Evolutionary conservation across 2,329 filamentous ascomycete genomes (phyloP).

Genomic region (Sclerotinia spermophila): DNA sequence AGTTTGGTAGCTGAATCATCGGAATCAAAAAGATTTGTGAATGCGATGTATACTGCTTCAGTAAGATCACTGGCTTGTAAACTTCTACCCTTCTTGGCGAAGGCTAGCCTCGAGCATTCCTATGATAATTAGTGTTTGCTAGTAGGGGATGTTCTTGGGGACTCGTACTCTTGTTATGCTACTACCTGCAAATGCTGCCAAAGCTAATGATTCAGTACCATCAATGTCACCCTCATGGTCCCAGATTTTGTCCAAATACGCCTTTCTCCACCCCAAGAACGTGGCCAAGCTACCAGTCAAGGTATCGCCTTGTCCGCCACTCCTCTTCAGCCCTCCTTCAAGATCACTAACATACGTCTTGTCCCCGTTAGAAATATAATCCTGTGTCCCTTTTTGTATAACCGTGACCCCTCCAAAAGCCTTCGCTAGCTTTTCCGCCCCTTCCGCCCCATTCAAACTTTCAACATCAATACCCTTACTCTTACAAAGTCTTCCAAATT

Average conservation of each 20-base stretch:
- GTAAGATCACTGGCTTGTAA: constrained; percentile 92
- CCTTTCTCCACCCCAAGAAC: constrained; percentile 80
- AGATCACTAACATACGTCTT: constrained; percentile 74
- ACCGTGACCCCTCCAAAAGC: constrained; percentile 85
- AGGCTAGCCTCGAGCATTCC: constrained; percentile 84
- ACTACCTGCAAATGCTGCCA: constrained; percentile 84
- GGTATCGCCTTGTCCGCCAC: constrained; percentile 93
- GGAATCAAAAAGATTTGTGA: constrained; percentile 70
- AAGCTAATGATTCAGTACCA: constrained; percentile 60
- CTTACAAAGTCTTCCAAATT: constrained; percentile 81
- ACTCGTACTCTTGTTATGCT: constrained; percentile 72
- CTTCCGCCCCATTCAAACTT: constrained; percentile 39
- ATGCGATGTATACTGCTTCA: constrained; percentile 80
- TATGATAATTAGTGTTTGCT: constrained; percentile 33
- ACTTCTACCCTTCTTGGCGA: constrained; percentile 77
- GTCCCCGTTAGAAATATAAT: constrained; percentile 78
- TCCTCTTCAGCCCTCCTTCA: constrained; percentile 80
- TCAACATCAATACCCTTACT: constrained; percentile 62
- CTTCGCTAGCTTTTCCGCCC: constrained; percentile 64
- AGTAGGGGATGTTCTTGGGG: constrained; percentile 15
- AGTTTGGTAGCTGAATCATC: constrained; percentile 48
- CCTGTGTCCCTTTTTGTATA: constrained; percentile 79
- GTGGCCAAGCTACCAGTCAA: constrained; percentile 87
- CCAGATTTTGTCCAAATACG: constrained; percentile 84
- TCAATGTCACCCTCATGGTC: constrained; percentile 51